phyloP scores from a whole-genome alignment of 495 filamentous ascomycete species.

The Staphylotrichum longicolle region DNA sequence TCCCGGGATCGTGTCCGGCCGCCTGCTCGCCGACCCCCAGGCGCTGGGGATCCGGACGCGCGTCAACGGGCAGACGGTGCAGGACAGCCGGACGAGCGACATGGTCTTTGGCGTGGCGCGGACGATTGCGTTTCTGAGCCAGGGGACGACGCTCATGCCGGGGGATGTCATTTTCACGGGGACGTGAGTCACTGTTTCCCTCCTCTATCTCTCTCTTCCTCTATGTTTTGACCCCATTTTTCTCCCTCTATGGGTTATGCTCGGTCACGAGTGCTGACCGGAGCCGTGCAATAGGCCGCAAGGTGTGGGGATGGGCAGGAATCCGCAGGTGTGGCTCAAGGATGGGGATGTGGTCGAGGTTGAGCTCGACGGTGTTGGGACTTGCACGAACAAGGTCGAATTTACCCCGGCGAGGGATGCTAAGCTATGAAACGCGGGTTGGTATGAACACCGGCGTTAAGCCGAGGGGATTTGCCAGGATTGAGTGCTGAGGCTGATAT shows the following conservation, averaged over 20 bases:
- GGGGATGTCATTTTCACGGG: constrained; percentile 86
- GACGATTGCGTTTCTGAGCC: constrained; percentile 71
- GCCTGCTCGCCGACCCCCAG: constrained; percentile 69
- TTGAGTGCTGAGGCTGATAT: too few relatives aligned
- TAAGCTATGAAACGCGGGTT: constrained; percentile 45
- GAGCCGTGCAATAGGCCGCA: constrained; percentile 50
- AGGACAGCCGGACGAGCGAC: constrained; percentile 72
- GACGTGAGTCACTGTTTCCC: constrained; percentile 60
- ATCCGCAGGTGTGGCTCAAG: constrained; percentile 72
- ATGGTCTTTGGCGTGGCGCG: constrained; percentile 79
- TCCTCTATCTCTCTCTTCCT: neutral
- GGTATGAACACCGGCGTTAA: too few relatives aligned
- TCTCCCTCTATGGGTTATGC: neutral
- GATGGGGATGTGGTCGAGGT: constrained; percentile 80
- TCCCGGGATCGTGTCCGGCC: constrained; percentile 69
- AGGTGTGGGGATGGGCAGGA: constrained; percentile 76
- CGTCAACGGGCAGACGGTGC: constrained; percentile 69
- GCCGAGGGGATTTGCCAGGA: too few relatives aligned
- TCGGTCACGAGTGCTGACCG: neutral
- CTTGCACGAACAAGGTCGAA: constrained; percentile 68
- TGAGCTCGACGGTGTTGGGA: constrained; percentile 67
- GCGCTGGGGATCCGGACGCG: constrained; percentile 62
- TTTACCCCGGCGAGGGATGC: constrained; percentile 53
- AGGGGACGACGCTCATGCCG: constrained; percentile 72
- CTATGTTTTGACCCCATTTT: neutral